Evolutionary conservation across 2,329 filamentous ascomycete genomes (phyloP).

Genomic region (Apiospora hydei): DNA sequence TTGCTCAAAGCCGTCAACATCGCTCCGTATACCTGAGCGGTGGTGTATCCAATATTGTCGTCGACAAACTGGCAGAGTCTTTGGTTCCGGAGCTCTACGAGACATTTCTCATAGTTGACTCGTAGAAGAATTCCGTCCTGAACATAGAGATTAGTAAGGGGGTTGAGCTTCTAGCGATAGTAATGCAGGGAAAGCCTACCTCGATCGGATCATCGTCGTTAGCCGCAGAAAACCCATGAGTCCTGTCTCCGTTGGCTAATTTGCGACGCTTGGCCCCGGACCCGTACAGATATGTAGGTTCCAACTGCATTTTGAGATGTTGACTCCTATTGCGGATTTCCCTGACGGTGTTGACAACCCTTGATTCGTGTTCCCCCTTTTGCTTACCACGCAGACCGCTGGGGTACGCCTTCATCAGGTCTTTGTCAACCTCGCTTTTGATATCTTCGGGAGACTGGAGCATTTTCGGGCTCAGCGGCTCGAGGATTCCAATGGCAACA

Average conservation of each 20-base stretch:
- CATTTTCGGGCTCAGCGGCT: constrained; percentile 64
- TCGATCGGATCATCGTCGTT: constrained; percentile 18
- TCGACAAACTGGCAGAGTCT: constrained; percentile 77
- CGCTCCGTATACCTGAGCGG: constrained; percentile 78
- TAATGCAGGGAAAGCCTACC: constrained; percentile 17
- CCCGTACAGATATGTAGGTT: constrained; percentile 34
- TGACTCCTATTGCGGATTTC: constrained; percentile 44
- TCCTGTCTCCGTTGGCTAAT: constrained; percentile 56
- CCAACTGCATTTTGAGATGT: constrained; percentile 59
- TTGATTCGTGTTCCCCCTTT: constrained; percentile 63
- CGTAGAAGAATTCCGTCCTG: constrained; percentile 77
- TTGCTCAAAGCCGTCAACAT: constrained; percentile 75
- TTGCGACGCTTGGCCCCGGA: constrained; percentile 59
- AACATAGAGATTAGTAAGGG: constrained; percentile 36
- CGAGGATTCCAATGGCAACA: constrained; percentile 71
- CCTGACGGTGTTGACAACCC: constrained; percentile 35
- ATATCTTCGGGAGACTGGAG: constrained; percentile 69
- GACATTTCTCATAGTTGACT: constrained; percentile 85
- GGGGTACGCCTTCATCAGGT: constrained; percentile 63
- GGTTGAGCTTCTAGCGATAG: background rate
- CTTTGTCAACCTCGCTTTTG: constrained; percentile 67
- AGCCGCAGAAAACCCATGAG: constrained; percentile 40
- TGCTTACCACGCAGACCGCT: constrained; percentile 69
- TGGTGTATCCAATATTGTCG: constrained; percentile 74
- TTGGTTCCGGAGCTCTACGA: constrained; percentile 82